Conservation (phyloP, 345 rosid genomes). For the Ceriops decandra region DNA sequence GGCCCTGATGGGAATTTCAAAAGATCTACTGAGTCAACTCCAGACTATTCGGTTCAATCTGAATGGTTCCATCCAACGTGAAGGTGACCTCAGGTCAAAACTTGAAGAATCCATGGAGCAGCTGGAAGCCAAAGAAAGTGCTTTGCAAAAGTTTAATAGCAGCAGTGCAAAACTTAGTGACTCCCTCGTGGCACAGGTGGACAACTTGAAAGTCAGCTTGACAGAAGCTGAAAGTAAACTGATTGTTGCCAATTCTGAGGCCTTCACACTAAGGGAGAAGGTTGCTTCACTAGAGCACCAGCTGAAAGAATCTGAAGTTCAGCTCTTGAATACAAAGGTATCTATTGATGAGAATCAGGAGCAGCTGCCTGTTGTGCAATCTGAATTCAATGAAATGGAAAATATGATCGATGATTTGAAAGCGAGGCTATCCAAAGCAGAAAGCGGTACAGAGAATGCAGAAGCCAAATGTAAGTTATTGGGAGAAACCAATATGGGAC, state of each 20-base stretch:
- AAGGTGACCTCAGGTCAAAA: conserved; percentile 47
- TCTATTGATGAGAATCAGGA: conserved; percentile 26
- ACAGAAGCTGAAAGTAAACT: conserved; percentile 53
- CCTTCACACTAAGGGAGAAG: conserved; percentile 46
- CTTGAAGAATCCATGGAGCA: conserved; percentile 39
- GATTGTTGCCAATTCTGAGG: conserved; percentile 49
- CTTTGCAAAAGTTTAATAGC: conserved; percentile 50
- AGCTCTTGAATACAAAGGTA: conserved; percentile 24
- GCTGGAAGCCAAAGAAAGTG: conserved; percentile 52
- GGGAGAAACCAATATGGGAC: conserved; percentile 44
- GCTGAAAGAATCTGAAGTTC: conserved; percentile 34
- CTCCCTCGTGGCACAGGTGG: conserved; percentile 45
- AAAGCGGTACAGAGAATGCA: conserved; percentile 49
- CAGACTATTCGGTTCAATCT: conserved; percentile 63
- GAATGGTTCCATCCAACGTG: conserved; percentile 59
- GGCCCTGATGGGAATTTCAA: conserved; percentile 60
- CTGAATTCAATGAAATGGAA: conserved; percentile 32
- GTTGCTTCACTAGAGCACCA: conserved; percentile 53
- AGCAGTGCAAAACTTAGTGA: conserved; percentile 41
- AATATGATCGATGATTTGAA: conserved; percentile 41
- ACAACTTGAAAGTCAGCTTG: conserved; percentile 50
- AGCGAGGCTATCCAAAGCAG: conserved; percentile 40
- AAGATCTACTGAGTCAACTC: conserved; percentile 60
- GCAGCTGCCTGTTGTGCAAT: conserved; percentile 15
- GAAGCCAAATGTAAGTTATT: conserved; percentile 47